Percentiles rank a stretch among this genome's conserved stretches.
Evolutionary conservation across 352 stramenopile genomes (phyloP).

Genomic region (Pythium coloratum): DNA sequence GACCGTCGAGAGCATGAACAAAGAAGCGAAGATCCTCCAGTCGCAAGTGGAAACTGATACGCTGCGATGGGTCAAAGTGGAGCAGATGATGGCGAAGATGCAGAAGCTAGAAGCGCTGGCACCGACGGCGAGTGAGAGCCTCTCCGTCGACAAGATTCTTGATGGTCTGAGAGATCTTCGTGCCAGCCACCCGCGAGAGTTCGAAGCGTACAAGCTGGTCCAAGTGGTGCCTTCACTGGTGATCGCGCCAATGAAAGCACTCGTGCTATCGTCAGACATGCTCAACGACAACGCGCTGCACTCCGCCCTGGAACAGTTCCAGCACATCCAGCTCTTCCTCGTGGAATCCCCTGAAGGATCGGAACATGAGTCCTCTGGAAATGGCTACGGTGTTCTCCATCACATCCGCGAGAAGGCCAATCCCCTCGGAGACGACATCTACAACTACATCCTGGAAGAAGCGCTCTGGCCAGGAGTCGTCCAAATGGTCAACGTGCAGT

Average conservation of each 20-base stretch:
- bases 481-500: conserved; percentile 70
- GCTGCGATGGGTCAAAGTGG: conserved; percentile 47
- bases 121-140: conserved; percentile 14
- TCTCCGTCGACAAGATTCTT: conserved; percentile 45
- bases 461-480: conserved; percentile 65
- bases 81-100: conserved; percentile 50
- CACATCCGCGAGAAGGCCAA: conserved; percentile 68
- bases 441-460: conserved; percentile 81
- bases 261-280: conserved; percentile 45
- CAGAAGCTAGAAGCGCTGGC: conserved; percentile 39
- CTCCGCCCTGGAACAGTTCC: conserved; percentile 47
- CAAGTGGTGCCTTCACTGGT: conserved; percentile 71
- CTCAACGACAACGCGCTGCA: conserved; percentile 31
- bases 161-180: conserved; percentile 45
- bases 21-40: conserved; percentile 66
- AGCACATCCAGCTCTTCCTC: conserved; percentile 60
- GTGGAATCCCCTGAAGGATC: conserved; percentile 37
- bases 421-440: conserved; percentile 58
- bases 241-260: conserved; percentile 53
- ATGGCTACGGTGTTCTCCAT: conserved; percentile 43
- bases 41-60: conserved; percentile 60
- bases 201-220: conserved; percentile 71
- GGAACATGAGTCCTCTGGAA: background rate
- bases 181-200: conserved; percentile 54
- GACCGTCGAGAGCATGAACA: conserved; percentile 53